phyloP scores from a whole-genome alignment of 768 basidiomycete species.

The Rhodosporidiobolus odoratus region DNA sequence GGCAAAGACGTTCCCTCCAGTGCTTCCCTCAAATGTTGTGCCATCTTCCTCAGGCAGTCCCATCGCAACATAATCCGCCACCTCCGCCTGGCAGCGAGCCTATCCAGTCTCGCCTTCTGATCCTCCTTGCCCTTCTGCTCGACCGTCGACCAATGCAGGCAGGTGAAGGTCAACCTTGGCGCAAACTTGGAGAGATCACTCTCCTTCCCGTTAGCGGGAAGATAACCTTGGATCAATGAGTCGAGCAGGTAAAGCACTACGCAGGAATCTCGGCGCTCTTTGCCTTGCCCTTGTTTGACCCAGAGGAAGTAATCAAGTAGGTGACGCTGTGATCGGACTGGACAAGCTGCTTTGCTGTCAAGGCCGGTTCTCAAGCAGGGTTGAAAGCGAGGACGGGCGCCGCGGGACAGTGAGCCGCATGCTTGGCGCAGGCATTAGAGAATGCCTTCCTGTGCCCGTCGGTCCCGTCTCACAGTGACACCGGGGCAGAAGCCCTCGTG shows the following conservation, averaged over 20 bases:
- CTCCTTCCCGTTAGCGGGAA: too few relatives aligned
- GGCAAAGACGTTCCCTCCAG: not conserved
- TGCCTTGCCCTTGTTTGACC: slow-evolving; percentile 13
- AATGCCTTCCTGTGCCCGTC: too few relatives aligned
- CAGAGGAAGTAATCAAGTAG: not conserved
- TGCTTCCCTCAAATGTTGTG: not conserved
- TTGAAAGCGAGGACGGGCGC: slow-evolving; percentile 20
- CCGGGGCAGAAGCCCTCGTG: too few relatives aligned
- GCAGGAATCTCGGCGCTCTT: not conserved
- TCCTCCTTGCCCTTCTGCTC: not conserved
- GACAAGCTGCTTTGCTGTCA: slow-evolving; percentile 9
- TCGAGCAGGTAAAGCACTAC: not conserved
- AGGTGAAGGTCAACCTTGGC: slow-evolving; percentile 11
- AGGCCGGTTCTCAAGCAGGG: slow-evolving; percentile 17
- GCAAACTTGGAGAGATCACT: slow-evolving; percentile 4
- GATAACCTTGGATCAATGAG: slow-evolving; percentile 7
- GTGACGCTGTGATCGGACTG: slow-evolving; percentile 4
- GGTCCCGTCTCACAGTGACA: too few relatives aligned
- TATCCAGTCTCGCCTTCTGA: not conserved
- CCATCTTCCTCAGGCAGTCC: not conserved
- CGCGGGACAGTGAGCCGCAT: not conserved
- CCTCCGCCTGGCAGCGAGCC: not conserved
- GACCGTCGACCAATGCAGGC: slow-evolving; percentile 13
- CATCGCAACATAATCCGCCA: not conserved
- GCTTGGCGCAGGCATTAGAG: not conserved